Evolutionary conservation across 2,329 filamentous ascomycete species (phyloP).

Genomic region (Diaporthe australafricana): DNA sequence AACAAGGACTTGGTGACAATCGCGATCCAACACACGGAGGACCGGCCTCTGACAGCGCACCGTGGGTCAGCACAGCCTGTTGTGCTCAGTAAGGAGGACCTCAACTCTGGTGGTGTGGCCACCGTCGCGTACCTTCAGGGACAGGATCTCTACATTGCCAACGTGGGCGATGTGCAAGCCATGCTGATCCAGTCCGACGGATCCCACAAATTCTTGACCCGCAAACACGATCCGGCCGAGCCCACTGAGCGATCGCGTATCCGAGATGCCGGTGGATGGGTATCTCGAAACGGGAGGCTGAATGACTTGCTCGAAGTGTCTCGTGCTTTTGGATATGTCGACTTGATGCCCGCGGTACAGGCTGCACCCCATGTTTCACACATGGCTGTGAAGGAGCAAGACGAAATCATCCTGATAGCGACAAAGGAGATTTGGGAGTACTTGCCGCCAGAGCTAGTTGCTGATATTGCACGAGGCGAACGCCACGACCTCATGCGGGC

Average conservation of each 20-base stretch:
- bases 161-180: conserved; percentile 96
- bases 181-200: conserved; percentile 93
- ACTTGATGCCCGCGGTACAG: conserved; percentile 91
- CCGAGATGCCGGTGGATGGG: conserved; percentile 93
- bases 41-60: conserved; percentile 74
- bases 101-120: conserved; percentile 90
- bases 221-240: conserved; percentile 94
- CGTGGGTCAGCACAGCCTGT: conserved; percentile 79
- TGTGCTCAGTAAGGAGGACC: conserved; percentile 87
- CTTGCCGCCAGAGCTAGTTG: conserved; percentile 87
- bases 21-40: conserved; percentile 83
- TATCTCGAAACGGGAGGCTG: conserved; percentile 91
- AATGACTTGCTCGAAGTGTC: conserved; percentile 94
- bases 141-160: conserved; percentile 92
- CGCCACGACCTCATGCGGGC: conserved; percentile 93
- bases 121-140: conserved; percentile 91
- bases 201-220: conserved; percentile 83
- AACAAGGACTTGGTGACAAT: conserved; percentile 95
- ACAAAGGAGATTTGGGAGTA: conserved; percentile 97
- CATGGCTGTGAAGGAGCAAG: conserved; percentile 83
- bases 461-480: conserved; percentile 90
- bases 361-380: conserved; percentile 88
- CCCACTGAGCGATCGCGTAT: conserved; percentile 86
- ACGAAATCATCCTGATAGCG: conserved; percentile 93
- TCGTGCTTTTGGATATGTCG: conserved; percentile 93